phyloP scores from a whole-genome alignment of 129 eudicot species.

The Flaveria ramosissima region DNA sequence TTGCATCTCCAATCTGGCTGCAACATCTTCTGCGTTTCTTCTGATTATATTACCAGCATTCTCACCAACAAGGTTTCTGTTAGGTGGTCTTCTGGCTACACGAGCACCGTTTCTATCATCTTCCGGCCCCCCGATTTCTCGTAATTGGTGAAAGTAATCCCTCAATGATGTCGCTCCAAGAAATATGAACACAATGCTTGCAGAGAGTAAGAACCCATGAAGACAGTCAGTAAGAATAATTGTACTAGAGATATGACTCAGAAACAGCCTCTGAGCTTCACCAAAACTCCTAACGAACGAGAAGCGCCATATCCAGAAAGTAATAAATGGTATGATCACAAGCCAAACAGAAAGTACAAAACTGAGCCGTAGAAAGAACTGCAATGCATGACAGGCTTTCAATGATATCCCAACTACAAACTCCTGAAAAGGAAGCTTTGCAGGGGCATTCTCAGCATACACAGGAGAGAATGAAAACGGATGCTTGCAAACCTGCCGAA shows the following conservation, averaged over 20 bases:
- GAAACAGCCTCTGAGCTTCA: slow-evolving; percentile 76
- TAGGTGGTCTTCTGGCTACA: slow-evolving; percentile 73
- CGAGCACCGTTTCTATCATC: slow-evolving; percentile 90
- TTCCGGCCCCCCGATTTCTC: slow-evolving; percentile 81
- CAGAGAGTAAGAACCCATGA: slow-evolving; percentile 94
- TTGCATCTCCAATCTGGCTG: slow-evolving; percentile 96
- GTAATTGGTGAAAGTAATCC: slow-evolving; percentile 83
- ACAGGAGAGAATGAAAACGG: slow-evolving; percentile 89
- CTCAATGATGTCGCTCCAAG: slow-evolving; percentile 94
- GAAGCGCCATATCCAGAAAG: slow-evolving; percentile 95
- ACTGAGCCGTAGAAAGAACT: slow-evolving; percentile 80
- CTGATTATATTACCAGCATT: slow-evolving; percentile 86
- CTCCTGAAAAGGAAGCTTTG: slow-evolving; percentile 90
- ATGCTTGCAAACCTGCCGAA: slow-evolving; percentile 90
- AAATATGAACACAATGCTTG: slow-evolving; percentile 88
- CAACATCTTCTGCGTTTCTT: slow-evolving; percentile 91
- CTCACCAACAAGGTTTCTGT: slow-evolving; percentile 66
- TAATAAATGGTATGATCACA: slow-evolving; percentile 79
- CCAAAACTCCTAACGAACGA: slow-evolving; percentile 79
- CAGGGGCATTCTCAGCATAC: slow-evolving; percentile 91
- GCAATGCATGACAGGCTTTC: slow-evolving; percentile 81
- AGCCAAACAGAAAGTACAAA: slow-evolving; percentile 95
- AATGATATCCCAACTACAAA: slow-evolving; percentile 76
- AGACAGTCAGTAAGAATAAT: slow-evolving; percentile 80
- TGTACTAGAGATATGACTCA: slow-evolving; percentile 69